These are phyloP conservation scores for Arxiozyma slooffiae DNA, from an alignment of 1,139 yeast species.

Conservation along the genomic window DNA sequence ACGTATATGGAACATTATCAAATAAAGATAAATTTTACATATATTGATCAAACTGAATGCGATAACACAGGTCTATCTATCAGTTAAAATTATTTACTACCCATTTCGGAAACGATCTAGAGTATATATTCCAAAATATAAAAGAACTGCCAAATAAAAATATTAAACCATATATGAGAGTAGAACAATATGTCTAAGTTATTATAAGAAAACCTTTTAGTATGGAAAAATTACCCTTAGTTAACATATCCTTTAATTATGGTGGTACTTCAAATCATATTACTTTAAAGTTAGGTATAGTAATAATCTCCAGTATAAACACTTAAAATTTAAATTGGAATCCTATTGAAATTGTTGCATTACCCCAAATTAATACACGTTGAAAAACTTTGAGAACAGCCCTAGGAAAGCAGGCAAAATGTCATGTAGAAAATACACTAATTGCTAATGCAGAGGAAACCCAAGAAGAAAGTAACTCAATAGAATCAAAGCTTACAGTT, in stretches of 20 bases:
- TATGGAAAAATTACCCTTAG: constrained; percentile 47
- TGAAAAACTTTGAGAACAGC: constrained; percentile 68
- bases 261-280: constrained; percentile 44
- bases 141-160: constrained; percentile 45
- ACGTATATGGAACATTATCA: constrained; percentile 31
- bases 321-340: constrained; percentile 28
- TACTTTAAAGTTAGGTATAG: constrained; percentile 59
- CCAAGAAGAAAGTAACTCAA: constrained; percentile 16
- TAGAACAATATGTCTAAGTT: constrained; percentile 39
- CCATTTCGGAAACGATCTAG: constrained; percentile 37
- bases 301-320: constrained; percentile 51
- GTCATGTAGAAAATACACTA: constrained; percentile 23
- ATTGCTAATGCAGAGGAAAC: constrained; percentile 7
- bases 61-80: constrained; percentile 24
- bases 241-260: constrained; percentile 39
- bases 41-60: constrained; percentile 50
- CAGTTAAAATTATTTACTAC: constrained; percentile 20
- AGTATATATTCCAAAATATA: constrained; percentile 38
- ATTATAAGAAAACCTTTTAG: constrained; percentile 41
- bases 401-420: constrained; percentile 49
- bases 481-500: constrained; percentile 4
- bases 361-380: constrained; percentile 55
- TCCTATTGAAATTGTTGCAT: constrained; percentile 28
- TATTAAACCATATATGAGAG: constrained; percentile 39
- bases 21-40: constrained; percentile 35